These are phyloP conservation scores for Pseudogymnoascus sp. DNA, from an alignment of 2,329 filamentous ascomycete species.

Conservation along the genomic window DNA sequence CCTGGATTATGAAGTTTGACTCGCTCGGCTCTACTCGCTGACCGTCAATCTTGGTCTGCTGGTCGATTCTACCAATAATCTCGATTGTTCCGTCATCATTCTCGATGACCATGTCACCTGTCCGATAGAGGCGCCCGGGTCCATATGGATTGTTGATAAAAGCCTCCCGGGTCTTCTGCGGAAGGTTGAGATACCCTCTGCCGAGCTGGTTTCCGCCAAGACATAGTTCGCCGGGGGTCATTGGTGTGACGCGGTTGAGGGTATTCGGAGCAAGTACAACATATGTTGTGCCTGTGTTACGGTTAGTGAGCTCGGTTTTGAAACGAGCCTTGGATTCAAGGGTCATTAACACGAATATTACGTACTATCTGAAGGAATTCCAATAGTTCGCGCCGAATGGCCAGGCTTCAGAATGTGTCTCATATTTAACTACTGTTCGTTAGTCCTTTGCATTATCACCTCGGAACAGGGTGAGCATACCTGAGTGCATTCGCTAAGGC, in stretches of 20 bases:
- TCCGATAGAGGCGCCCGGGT: constrained; percentile 58
- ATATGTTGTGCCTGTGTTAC: constrained; percentile 65
- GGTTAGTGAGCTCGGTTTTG: constrained; percentile 57
- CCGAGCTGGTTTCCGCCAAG: constrained; percentile 46
- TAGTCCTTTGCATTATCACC: background rate
- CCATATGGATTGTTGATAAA: constrained; percentile 48
- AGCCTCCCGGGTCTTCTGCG: constrained; percentile 45
- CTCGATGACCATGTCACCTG: constrained; percentile 35
- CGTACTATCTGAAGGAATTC: constrained; percentile 33
- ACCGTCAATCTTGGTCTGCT: constrained; percentile 56
- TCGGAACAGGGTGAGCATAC: constrained; percentile 41
- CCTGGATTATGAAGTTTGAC: constrained; percentile 32
- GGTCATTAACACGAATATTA: constrained; percentile 86
- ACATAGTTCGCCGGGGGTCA: constrained; percentile 4
- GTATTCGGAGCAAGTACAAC: constrained; percentile 40
- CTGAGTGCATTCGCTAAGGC: constrained; percentile 83
- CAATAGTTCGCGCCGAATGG: background rate
- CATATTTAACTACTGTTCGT: background rate
- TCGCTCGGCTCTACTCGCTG: constrained; percentile 58
- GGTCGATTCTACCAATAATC: constrained; percentile 53
- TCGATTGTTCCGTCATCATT: constrained; percentile 50
- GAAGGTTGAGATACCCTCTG: constrained; percentile 51
- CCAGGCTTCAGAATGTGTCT: background rate
- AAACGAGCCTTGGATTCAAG: constrained; percentile 73
- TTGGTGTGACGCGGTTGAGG: background rate